Evolutionary conservation across 2,329 filamentous ascomycete genomes (phyloP).

Genomic region (Dothidotthia symphoricarpi): DNA sequence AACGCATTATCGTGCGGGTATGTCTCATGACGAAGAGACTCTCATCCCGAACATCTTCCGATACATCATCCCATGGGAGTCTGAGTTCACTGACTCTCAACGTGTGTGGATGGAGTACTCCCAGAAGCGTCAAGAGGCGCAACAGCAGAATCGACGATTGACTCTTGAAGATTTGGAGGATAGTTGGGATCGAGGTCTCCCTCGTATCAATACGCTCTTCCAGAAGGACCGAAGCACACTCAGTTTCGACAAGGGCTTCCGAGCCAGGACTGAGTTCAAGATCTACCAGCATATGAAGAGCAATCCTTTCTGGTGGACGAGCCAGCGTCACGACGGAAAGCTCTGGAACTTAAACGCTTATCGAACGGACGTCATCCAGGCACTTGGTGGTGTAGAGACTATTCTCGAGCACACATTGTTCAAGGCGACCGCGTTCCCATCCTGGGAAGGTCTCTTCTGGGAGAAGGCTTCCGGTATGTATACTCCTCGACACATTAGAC

Average conservation of each 20-base stretch:
- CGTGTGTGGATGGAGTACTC: conserved; percentile 99
- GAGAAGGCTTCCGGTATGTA: conserved; percentile 57
- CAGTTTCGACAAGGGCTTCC: conserved; percentile 98
- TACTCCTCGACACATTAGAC: not conserved
- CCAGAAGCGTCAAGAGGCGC: conserved; percentile 93
- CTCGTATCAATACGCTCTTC: conserved; percentile 97
- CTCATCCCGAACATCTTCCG: conserved; percentile 98
- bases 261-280: conserved; percentile 93
- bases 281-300: conserved; percentile 98
- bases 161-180: conserved; percentile 96
- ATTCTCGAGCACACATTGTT: conserved; percentile 96
- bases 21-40: conserved; percentile 97
- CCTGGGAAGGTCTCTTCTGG: conserved; percentile 96
- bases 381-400: conserved; percentile 92
- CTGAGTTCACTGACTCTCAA: conserved; percentile 98
- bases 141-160: conserved; percentile 91
- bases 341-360: conserved; percentile 97
- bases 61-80: conserved; percentile 99
- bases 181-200: conserved; percentile 95
- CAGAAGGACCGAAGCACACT: conserved; percentile 97
- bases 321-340: conserved; percentile 93
- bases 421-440: conserved; percentile 94
- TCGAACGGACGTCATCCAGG: conserved; percentile 94
- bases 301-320: conserved; percentile 99
- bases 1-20: conserved; percentile 93